phyloP scores from a whole-genome alignment of 2,329 filamentous ascomycete genomes.

The Tolypocladium tundrense region DNA sequence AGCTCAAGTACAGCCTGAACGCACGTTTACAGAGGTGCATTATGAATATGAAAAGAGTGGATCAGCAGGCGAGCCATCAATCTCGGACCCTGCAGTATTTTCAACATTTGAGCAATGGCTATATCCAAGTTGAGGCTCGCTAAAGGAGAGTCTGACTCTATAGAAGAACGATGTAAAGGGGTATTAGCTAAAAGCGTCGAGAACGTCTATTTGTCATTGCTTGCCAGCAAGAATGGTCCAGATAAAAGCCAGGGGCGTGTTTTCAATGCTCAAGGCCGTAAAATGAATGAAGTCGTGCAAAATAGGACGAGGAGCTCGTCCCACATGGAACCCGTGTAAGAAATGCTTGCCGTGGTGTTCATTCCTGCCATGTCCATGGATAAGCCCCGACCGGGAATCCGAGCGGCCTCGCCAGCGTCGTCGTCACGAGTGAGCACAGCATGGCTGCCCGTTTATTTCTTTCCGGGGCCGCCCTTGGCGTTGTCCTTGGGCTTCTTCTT shows the following conservation, averaged over 20 bases:
- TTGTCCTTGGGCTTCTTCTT: slow-evolving; percentile 24
- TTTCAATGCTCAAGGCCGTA: not conserved
- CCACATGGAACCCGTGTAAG: not conserved
- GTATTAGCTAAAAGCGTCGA: not conserved
- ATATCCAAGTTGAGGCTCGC: not conserved
- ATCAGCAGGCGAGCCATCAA: not conserved
- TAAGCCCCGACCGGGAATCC: not conserved
- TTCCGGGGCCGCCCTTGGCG: slow-evolving; percentile 4
- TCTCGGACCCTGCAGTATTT: slow-evolving; percentile 5
- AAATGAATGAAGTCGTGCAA: not conserved
- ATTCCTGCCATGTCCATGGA: not conserved
- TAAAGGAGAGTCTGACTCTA: not conserved
- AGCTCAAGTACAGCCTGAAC: not conserved
- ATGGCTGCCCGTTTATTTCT: not conserved
- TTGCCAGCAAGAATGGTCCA: slow-evolving; percentile 2
- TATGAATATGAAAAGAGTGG: not conserved
- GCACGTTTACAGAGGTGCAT: not conserved
- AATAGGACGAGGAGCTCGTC: not conserved
- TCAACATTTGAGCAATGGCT: slow-evolving; percentile 11
- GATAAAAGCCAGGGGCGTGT: not conserved
- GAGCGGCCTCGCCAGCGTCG: not conserved
- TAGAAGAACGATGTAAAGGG: not conserved
- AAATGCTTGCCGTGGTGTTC: not conserved
- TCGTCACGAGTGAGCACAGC: not conserved
- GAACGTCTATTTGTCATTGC: not conserved